Conservation (phyloP, 208 protist species). For the Acanthamoeba rhysodes region DNA sequence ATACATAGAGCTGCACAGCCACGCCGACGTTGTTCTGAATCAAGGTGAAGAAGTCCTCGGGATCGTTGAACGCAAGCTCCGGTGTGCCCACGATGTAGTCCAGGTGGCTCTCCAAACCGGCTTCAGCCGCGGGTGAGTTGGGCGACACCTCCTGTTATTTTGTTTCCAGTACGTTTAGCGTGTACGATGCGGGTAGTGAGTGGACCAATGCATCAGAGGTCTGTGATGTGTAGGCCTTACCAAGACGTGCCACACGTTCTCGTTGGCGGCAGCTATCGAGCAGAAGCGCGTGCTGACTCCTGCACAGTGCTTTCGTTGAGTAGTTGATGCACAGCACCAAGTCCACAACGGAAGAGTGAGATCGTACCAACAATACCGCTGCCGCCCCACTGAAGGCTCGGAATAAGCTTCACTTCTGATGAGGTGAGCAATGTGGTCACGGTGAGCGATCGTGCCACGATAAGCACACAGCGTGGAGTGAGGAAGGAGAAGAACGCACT, state of each 20-base stretch:
- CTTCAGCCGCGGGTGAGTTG: conserved; percentile 59
- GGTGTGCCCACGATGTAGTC: conserved; percentile 67
- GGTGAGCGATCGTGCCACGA: background rate
- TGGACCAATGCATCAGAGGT: background rate
- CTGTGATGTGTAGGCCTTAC: background rate
- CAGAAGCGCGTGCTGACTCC: conserved; percentile 44
- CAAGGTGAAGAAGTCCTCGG: conserved; percentile 55
- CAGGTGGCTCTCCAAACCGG: conserved; percentile 43
- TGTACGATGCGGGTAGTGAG: background rate
- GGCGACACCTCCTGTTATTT: background rate
- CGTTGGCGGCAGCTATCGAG: conserved; percentile 9
- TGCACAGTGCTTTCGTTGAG: background rate
- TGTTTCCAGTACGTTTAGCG: background rate
- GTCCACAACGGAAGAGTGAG: background rate
- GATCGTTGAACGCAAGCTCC: conserved; percentile 25
- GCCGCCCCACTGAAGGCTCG: conserved; percentile 40
- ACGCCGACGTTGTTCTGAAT: conserved; percentile 36
- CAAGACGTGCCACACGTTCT: conserved; percentile 69
- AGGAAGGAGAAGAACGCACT: background rate
- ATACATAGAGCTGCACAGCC: conserved; percentile 40
- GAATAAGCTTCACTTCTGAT: conserved; percentile 13
- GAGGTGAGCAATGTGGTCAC: no score
- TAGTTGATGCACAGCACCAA: background rate
- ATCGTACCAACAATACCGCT: conserved; percentile 48
- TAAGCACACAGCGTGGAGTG: background rate